Conservation (phyloP, 2,329 filamentous ascomycete genomes). For the Aquanectria penicillioides region DNA sequence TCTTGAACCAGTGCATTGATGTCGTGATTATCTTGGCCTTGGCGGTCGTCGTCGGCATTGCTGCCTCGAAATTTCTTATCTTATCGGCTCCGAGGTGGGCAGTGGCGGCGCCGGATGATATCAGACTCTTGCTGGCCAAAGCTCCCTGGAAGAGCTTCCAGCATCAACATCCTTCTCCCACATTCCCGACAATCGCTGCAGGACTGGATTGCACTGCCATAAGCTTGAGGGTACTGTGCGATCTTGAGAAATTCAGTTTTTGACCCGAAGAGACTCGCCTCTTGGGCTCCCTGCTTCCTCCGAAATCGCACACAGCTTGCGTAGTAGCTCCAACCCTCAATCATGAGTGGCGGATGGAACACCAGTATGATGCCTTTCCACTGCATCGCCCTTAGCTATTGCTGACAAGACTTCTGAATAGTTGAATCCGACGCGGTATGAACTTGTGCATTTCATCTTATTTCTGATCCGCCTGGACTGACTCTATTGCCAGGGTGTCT, state of each 20-base stretch:
- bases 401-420: constrained; percentile 42
- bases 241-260: background rate
- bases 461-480: constrained; percentile 12
- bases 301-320: background rate
- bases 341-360: constrained; percentile 89
- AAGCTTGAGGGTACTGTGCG: background rate
- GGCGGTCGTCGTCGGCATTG: constrained; percentile 31
- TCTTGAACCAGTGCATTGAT: no score
- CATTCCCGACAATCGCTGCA: background rate
- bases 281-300: background rate
- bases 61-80: constrained; percentile 38
- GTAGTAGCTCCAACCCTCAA: constrained; percentile 21
- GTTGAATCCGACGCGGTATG: constrained; percentile 92
- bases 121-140: constrained; percentile 32
- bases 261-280: background rate
- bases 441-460: no score
- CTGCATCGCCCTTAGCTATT: background rate
- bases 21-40: background rate
- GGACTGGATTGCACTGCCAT: background rate
- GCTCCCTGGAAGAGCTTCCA: constrained; percentile 18
- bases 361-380: constrained; percentile 68
- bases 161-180: constrained; percentile 16
- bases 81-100: constrained; percentile 34
- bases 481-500: constrained; percentile 80
- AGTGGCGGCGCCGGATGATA: constrained; percentile 35